Conservation (phyloP, 768 basidiomycete genomes). For the Suillus paluster region DNA sequence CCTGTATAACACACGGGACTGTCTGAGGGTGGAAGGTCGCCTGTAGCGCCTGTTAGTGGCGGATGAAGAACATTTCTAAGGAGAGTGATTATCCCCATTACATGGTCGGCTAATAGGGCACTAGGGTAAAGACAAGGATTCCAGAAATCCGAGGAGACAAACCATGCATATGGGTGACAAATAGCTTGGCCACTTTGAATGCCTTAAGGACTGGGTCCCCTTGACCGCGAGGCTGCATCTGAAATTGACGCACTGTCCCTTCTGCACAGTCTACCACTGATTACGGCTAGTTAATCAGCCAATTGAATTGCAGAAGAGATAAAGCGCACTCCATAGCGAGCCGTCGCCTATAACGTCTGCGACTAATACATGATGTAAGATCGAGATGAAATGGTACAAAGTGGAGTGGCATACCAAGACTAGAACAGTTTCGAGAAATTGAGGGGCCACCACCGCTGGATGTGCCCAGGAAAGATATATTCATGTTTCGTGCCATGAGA, state of each 20-base stretch:
- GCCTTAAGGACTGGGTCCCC: conserved; percentile 41
- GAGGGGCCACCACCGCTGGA: conserved; percentile 79
- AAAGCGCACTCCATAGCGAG: conserved; percentile 67
- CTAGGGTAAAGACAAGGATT: background rate
- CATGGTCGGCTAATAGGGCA: conserved; percentile 61
- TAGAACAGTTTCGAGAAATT: conserved; percentile 75
- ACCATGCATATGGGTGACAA: conserved; percentile 89
- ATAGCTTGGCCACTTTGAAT: conserved; percentile 64
- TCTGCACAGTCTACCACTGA: conserved; percentile 86
- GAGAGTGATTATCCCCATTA: conserved; percentile 73
- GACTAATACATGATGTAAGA: conserved; percentile 36
- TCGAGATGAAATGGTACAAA: background rate
- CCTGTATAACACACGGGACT: conserved; percentile 16
- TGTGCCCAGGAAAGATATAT: conserved; percentile 76
- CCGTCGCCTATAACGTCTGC: conserved; percentile 59
- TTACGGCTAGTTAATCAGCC: conserved; percentile 10
- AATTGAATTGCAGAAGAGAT: background rate
- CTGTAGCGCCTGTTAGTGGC: conserved; percentile 31
- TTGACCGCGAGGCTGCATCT: conserved; percentile 49
- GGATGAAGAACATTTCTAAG: conserved; percentile 62
- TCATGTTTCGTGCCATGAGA: conserved; percentile 48
- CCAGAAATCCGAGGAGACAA: conserved; percentile 16
- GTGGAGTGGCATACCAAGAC: conserved; percentile 41
- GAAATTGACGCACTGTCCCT: conserved; percentile 75
- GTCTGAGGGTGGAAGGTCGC: conserved; percentile 15